Base-by-base conservation (phyloP, 305 asterid genomes). In the Lippia alba region DNA sequence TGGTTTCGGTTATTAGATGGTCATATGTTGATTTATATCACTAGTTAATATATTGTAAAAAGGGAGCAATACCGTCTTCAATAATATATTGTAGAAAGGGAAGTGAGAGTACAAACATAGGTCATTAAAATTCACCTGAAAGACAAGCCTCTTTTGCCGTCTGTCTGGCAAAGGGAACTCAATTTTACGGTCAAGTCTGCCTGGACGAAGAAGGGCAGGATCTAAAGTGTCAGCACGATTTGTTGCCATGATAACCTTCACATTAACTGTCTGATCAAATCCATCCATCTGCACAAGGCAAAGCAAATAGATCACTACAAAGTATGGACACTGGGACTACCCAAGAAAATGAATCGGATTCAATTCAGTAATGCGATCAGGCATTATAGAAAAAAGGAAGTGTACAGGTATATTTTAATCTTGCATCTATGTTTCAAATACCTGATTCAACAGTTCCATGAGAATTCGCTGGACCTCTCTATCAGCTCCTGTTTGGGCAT, bases 401-500 rank as follows among this genome's bases (percentile, higher is more conserved):
- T 3, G 3, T 24, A 24, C 30, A 24, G 30, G 3, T 24, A 30
- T 55, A 32, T 65, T 49, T 15, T 48, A 53, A 9, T 15, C 62
- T 16, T 7, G 33, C 19, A 40, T 11, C 20, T 30, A 24, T 63
- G 41, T 70, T 10, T 65, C 32, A 44, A 60, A 60, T 39, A 87
- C 94, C 91, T 91, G 97, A 82, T 89, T 91, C 59, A 91, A 77
- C 65, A 91, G 78, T 74, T 91, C 96, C 96, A 89, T 89, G 66
- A 91, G 93, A 69, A 91, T 91, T 30, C 97, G 81, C 85, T 91
- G 97, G 66, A 91, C 97, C 81, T 91, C 97, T 76, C 96, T 83
- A 69, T 91, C 97, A 74, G 97, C 97, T 66, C 96, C 97, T 16
- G 95, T 91, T 75, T 91, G 97, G 68, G 97, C 97, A 73, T 87